phyloP scores from a whole-genome alignment of 805 yeast genomes.

The Monosporozyma aquatica region DNA sequence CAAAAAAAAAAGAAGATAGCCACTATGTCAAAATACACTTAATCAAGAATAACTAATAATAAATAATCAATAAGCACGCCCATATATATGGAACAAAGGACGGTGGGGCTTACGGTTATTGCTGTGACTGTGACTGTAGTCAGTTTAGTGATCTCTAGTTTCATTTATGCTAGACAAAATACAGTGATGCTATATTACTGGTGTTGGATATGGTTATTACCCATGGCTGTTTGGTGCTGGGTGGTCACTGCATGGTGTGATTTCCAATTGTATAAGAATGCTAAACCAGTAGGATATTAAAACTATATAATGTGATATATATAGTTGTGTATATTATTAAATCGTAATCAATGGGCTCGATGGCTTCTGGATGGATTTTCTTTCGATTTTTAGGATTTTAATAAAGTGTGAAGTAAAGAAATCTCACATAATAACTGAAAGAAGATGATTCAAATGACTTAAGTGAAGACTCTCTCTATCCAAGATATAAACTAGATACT shows the following conservation, averaged over 20 bases:
- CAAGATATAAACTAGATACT: no score
- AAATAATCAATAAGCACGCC: no score
- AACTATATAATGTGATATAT: background rate
- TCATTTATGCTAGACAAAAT: conserved; percentile 10
- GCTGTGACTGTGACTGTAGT: conserved; percentile 16
- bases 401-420: no score
- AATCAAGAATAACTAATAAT: no score
- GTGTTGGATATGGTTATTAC: conserved; percentile 23
- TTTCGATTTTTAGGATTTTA: no score
- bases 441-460: background rate
- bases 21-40: no score
- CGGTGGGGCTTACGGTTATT: conserved; percentile 12
- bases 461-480: no score
- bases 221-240: conserved; percentile 29
- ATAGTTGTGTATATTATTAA: no score
- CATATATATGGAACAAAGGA: conserved; percentile 14
- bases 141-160: conserved; percentile 8
- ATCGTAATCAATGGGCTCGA: background rate
- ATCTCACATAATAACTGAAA: background rate
- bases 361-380: no score
- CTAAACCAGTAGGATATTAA: conserved; percentile 11
- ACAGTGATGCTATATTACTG: conserved; percentile 19
- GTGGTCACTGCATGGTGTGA: conserved; percentile 29
- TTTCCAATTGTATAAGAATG: conserved; percentile 25
- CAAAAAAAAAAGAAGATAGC: no score